Conservation (phyloP, 1,284 basidiomycete genomes). For the Fomitopsis palustris region DNA sequence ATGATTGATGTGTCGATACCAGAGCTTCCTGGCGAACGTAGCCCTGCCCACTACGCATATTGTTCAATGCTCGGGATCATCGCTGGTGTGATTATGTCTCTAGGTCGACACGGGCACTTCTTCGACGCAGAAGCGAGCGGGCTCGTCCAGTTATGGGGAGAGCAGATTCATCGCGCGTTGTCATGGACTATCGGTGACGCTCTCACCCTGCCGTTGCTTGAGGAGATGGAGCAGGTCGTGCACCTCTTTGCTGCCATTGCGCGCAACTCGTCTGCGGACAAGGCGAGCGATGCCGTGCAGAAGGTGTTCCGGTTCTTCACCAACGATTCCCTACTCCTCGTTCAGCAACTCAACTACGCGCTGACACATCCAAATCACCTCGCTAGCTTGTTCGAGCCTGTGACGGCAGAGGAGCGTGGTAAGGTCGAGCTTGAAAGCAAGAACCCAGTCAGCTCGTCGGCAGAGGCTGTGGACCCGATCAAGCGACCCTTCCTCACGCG, state of each 20-base stretch:
- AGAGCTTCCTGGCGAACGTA: constrained; percentile 69
- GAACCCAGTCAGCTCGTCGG: constrained; percentile 28
- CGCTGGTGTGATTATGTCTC: constrained; percentile 65
- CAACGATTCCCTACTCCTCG: constrained; percentile 62
- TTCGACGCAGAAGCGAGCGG: constrained; percentile 85
- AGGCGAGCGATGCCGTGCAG: constrained; percentile 45
- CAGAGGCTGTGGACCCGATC: constrained; percentile 53
- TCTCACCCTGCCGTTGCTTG: constrained; percentile 68
- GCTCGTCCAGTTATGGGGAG: constrained; percentile 81
- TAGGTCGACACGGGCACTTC: constrained; percentile 73
- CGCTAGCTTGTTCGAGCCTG: constrained; percentile 74
- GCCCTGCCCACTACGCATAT: constrained; percentile 78
- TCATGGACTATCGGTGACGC: constrained; percentile 78
- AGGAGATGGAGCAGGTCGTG: constrained; percentile 79
- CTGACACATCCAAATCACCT: constrained; percentile 89
- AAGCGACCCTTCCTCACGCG: constrained; percentile 69
- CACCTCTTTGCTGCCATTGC: constrained; percentile 75
- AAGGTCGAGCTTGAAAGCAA: constrained; percentile 58
- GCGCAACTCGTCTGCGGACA: constrained; percentile 43
- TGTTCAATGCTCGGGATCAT: constrained; percentile 84
- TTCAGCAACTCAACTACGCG: constrained; percentile 88
- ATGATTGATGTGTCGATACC: constrained; percentile 65
- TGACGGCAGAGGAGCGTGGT: constrained; percentile 71
- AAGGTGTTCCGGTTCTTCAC: constrained; percentile 69
- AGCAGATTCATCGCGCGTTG: constrained; percentile 75